Conservation (phyloP, 192 early-diverging fungal genomes). For the Coemansia furcata region DNA sequence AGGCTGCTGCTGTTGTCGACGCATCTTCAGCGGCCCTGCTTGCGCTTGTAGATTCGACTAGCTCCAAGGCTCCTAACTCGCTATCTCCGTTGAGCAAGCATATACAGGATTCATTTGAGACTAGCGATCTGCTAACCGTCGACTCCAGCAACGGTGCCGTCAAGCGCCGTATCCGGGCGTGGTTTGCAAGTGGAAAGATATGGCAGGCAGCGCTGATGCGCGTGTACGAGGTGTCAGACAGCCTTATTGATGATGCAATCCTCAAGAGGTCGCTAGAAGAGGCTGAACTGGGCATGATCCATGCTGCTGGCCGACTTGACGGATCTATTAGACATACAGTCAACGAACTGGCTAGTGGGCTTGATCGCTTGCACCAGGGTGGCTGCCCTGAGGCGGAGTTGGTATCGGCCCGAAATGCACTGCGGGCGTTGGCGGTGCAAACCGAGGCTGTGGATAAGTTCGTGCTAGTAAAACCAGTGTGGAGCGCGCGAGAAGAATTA, state of each 20-base stretch:
- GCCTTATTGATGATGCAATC: slow-evolving; percentile 26
- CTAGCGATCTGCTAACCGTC: slow-evolving; percentile 22
- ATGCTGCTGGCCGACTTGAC: slow-evolving; percentile 43
- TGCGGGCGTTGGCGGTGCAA: slow-evolving; percentile 23
- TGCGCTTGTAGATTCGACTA: neutral
- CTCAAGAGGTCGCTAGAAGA: slow-evolving; percentile 41
- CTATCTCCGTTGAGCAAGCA: slow-evolving; percentile 22
- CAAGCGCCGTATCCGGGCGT: slow-evolving; percentile 22
- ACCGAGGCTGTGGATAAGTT: slow-evolving; percentile 28
- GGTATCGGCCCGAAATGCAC: slow-evolving; percentile 8
- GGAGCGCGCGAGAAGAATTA: slow-evolving; percentile 25
- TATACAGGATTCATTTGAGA: slow-evolving; percentile 31
- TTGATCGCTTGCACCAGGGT: neutral
- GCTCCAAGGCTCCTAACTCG: neutral
- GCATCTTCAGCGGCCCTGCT: neutral
- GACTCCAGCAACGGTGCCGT: slow-evolving; percentile 30
- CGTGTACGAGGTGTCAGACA: slow-evolving; percentile 36
- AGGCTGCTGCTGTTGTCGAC: neutral
- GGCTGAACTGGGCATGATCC: slow-evolving; percentile 43
- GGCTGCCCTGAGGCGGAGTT: neutral
- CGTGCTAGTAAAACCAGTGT: slow-evolving; percentile 31
- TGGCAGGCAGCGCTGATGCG: slow-evolving; percentile 41
- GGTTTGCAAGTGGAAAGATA: slow-evolving; percentile 38
- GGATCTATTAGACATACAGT: slow-evolving; percentile 16
- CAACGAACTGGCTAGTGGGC: slow-evolving; percentile 10